Evolutionary conservation across 441 rosid genomes (phyloP).

Genomic region (Hura crepitans): DNA sequence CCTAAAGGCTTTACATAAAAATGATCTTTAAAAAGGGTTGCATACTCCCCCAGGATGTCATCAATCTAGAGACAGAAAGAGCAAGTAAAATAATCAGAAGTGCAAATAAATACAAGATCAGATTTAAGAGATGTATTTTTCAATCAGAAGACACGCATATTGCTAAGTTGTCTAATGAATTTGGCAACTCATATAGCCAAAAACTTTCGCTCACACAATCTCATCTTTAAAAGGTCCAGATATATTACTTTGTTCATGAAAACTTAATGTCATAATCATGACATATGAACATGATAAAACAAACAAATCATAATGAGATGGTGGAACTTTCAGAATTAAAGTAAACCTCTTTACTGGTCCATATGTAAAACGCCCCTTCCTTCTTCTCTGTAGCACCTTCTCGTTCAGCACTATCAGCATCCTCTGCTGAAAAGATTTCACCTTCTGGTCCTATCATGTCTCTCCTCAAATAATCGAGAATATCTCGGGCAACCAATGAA

Average conservation of each 20-base stretch:
- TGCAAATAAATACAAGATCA: slow-evolving; percentile 2
- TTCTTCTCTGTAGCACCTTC: slow-evolving; percentile 58
- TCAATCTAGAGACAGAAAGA: slow-evolving; percentile 51
- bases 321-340: background rate
- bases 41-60: slow-evolving; percentile 64
- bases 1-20: slow-evolving; percentile 70
- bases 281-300: slow-evolving; percentile 4
- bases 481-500: slow-evolving; percentile 57
- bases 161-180: background rate
- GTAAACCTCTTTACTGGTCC: slow-evolving; percentile 74
- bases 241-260: background rate
- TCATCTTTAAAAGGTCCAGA: background rate
- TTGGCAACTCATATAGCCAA: background rate
- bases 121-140: background rate
- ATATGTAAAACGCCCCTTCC: slow-evolving; percentile 90
- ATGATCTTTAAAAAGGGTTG: slow-evolving; percentile 69
- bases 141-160: background rate
- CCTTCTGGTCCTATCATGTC: slow-evolving; percentile 85
- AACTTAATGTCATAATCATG: background rate
- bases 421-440: slow-evolving; percentile 92
- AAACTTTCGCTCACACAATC: background rate
- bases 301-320: background rate
- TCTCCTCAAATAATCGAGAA: slow-evolving; percentile 88
- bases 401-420: slow-evolving; percentile 85
- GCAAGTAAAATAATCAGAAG: slow-evolving; percentile 10